Conservation (phyloP, 306 rosid species). For the Crotalaria pallida region DNA sequence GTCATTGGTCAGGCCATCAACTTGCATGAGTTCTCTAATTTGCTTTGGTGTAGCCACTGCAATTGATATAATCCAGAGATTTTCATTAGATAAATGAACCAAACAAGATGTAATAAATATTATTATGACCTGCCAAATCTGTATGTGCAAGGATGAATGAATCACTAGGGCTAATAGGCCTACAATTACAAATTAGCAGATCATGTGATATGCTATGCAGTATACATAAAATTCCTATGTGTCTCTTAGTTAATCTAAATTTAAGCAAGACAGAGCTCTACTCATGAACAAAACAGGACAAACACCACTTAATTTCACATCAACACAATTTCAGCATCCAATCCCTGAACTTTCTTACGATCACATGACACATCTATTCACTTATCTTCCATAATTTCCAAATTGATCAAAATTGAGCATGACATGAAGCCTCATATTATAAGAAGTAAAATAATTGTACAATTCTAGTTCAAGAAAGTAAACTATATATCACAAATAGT, state of each 20-base stretch:
- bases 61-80: constrained; percentile 14
- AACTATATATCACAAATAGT: not conserved
- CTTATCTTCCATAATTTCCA: constrained; percentile 6
- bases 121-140: constrained; percentile 8
- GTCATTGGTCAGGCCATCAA: constrained; percentile 93
- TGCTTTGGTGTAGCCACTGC: constrained; percentile 98
- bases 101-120: not conserved
- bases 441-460: not conserved
- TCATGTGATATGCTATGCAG: not conserved
- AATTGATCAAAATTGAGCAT: constrained; percentile 1
- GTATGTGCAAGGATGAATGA: not conserved
- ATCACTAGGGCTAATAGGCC: constrained; percentile 8
- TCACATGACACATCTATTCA: not conserved
- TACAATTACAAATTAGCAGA: constrained; percentile 4
- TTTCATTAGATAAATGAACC: constrained; percentile 26
- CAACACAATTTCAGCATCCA: constrained; percentile 14
- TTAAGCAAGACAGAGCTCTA: constrained; percentile 5
- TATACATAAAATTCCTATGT: not conserved
- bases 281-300: constrained; percentile 6
- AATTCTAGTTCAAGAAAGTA: constrained; percentile 22
- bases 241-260: constrained; percentile 18
- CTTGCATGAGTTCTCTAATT: constrained; percentile 96
- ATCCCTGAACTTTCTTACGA: not conserved
- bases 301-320: constrained; percentile 14
- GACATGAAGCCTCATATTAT: not conserved